phyloP scores from a whole-genome alignment of 2,329 filamentous ascomycete genomes.

The Aschersonia sp. region DNA sequence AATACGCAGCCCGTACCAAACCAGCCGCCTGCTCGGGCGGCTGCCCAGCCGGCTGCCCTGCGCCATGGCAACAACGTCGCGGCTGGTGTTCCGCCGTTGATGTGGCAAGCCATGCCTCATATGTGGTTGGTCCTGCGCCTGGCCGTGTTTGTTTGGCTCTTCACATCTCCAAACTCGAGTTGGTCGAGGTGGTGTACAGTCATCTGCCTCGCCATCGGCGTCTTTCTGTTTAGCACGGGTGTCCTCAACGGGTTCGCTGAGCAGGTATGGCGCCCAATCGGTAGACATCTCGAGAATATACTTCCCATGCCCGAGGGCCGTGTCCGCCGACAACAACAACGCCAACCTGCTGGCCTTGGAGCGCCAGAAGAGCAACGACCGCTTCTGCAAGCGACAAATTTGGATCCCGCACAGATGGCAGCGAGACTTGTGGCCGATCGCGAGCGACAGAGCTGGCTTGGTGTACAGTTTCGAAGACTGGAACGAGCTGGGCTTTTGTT shows the following conservation, averaged over 20 bases:
- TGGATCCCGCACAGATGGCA: conserved; percentile 35
- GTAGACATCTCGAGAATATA: conserved; percentile 43
- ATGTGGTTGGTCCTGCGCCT: conserved; percentile 47
- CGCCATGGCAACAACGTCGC: conserved; percentile 25
- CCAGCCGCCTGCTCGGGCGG: conserved; percentile 4
- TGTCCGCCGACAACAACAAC: conserved; percentile 2
- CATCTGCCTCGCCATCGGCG: conserved; percentile 33
- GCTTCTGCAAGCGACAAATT: conserved; percentile 13
- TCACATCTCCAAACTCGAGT: conserved; percentile 41
- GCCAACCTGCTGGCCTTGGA: conserved; percentile 9
- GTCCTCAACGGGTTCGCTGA: conserved; percentile 40
- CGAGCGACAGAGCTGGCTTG: conserved; percentile 17
- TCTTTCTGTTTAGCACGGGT: conserved; percentile 47
- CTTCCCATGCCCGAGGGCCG: conserved; percentile 33
- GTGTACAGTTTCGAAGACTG: conserved; percentile 31
- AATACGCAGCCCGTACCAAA: conserved; percentile 5
- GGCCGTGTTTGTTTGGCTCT: conserved; percentile 48
- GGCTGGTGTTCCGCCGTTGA: conserved; percentile 16
- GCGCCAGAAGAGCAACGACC: conserved; percentile 13
- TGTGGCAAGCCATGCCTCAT: conserved; percentile 37
- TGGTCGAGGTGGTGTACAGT: conserved; percentile 46
- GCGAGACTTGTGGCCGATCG: conserved; percentile 34
- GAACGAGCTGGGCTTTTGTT: conserved; percentile 50
- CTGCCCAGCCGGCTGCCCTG: conserved; percentile 4
- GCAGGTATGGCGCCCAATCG: conserved; percentile 39